Evolutionary conservation across 2,329 filamentous ascomycete genomes (phyloP), one percentile per base, ranked within the genome.

Genomic region (Fusarium sp.): DNA sequence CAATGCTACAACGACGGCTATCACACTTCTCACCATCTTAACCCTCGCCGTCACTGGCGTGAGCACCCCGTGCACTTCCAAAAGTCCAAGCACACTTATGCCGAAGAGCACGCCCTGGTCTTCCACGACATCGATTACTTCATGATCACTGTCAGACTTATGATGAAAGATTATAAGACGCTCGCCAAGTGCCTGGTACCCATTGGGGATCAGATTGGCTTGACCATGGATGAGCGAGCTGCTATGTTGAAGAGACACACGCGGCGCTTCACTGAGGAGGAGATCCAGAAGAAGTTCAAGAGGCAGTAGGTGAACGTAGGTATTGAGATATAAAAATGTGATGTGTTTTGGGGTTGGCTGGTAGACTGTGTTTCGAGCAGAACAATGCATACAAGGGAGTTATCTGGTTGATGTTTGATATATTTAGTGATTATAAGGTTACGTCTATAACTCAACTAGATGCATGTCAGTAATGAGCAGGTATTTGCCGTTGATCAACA

Each of bases 1-100:
- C 90, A 90, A 78, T 94, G 91, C 80, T 94, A 90, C 84, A 94
- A 94, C 72, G 92, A 94, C 72, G 92, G 92, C 68, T 94, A 93
- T 77, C 91, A 94, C 79, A 94, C 91, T 8, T 92, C 91, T 18
- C 92, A 94, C 75, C 92, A 94, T 73, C 86, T 94, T 52, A 93
- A 94, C 79, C 92, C 91, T 1, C 84, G 87, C 30, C 88, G 92
- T 3, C 92, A 94, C 80, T 95, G 92, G 92, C 89, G 92, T 59
- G 91, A 94, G 20, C 92, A 94, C 72, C 92, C 92, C 0, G 83
- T 88, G 13, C 87, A 91, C 8, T 93, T 95, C 78, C 81, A 94
- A 3, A 84, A 89, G 70, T 86, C 88, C 45, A 93, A 93, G 78
- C 80, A 86, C 26, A 85, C 84, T 4, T 95, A 94, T 73, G 83